Evolutionary conservation across 2,329 filamentous ascomycete genomes (phyloP), one percentile per base, ranked within the genome.

Genomic region (Colletotrichum sp.): DNA sequence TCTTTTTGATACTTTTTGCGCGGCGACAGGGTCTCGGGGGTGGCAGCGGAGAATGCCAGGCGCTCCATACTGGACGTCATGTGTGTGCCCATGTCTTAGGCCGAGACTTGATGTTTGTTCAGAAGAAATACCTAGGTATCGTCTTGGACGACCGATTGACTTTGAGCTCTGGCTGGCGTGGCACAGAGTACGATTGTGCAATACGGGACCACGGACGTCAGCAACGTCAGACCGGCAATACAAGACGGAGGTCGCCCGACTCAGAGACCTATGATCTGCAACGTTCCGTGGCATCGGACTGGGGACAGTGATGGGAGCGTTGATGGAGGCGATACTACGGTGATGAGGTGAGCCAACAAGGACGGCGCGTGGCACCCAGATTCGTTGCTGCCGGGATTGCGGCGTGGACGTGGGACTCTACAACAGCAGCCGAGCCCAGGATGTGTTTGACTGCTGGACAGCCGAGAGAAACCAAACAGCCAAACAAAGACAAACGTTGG

Each of bases 41-140:
- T n/a, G 63, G 64, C 39, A 22, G 19, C 48, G 22, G 28, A 27
- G 34, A 59, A 64, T 57, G 57, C 27, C 39, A 72, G 55, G 19
- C 8, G 30, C 39, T 34, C 34, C 27, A 12, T 22, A 67, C 39
- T 32, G 69, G 19, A 72, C 32, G 55, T 75, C 67, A 71, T 74
- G 67, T 66, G 68, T 48, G 68, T 48, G 48, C n/a, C 48, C 57
- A 68, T 75, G 73, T 75, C 69, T 73, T 71, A 68, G 60, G 25
- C 36, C n/a, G 65, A 64, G 70, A 74, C 64, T 44, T 52, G 16
- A 48, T 68, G 57, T 73, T 75, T 65, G 57, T 30, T 71, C 36
- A 73, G 44, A 69, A 75, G 74, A 59, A 60, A 73, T 39, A 39
- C 36, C 36, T 39, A 61, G 36, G 36, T 63, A 8, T 60, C 61